Evolutionary conservation across 306 rosid genomes (phyloP).

Genomic region (Lagenaria siceraria): DNA sequence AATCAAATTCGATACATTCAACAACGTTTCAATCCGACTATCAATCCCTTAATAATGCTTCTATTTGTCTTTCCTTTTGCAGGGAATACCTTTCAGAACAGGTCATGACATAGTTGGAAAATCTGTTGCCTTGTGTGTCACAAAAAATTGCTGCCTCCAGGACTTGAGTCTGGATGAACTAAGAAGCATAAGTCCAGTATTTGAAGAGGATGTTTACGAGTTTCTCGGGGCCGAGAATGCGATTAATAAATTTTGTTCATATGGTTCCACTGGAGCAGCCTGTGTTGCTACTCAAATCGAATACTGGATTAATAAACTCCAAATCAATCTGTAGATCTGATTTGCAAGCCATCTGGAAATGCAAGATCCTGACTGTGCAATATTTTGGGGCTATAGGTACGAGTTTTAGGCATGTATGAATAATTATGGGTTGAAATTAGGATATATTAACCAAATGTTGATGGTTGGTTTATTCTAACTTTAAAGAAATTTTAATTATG

Average conservation of each 20-base stretch:
- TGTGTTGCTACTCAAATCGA: slow-evolving; percentile 65
- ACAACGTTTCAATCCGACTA: background rate
- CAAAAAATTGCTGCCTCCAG: slow-evolving; percentile 50
- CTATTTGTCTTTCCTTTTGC: background rate
- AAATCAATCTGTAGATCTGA: slow-evolving; percentile 14
- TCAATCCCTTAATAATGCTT: background rate
- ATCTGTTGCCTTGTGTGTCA: slow-evolving; percentile 63
- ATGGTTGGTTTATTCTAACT: background rate
- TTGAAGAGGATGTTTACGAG: slow-evolving; percentile 71
- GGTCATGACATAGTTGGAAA: slow-evolving; percentile 89
- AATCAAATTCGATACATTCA: background rate
- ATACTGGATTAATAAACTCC: slow-evolving; percentile 55
- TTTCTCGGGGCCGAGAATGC: slow-evolving; percentile 82
- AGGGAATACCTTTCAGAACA: slow-evolving; percentile 88
- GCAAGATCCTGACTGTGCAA: background rate
- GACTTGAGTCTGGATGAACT: slow-evolving; percentile 65
- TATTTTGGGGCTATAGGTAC: background rate
- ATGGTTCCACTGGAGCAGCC: slow-evolving; percentile 84
- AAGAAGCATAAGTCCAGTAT: slow-evolving; percentile 38
- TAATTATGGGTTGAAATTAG: background rate
- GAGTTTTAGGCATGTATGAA: background rate
- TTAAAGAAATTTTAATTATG: background rate
- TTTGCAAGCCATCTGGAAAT: background rate
- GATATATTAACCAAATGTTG: background rate
- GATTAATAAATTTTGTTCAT: slow-evolving; percentile 63